A percentile compares a stretch with the other conserved stretches of the same genome.
Evolutionary conservation across 192 early-diverging fungal genomes (phyloP).

Genomic region (Coemansia sp.): DNA sequence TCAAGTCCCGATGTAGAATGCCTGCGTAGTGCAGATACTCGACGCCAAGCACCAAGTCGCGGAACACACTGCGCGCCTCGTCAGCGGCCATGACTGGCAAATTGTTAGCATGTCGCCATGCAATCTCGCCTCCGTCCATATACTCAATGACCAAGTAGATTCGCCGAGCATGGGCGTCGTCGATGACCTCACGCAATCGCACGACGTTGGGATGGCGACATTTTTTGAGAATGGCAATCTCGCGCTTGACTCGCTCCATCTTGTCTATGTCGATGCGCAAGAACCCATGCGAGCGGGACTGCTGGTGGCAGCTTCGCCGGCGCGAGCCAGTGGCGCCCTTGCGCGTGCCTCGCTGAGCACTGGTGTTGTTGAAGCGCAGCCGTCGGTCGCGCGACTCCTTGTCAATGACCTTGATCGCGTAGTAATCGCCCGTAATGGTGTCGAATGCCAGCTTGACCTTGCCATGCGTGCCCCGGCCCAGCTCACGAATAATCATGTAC

Average conservation of each 20-base stretch:
- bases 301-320: slow-evolving; percentile 10
- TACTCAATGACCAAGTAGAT: slow-evolving; percentile 96
- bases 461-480: slow-evolving; percentile 94
- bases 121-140: slow-evolving; percentile 90
- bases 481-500: slow-evolving; percentile 87
- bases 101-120: slow-evolving; percentile 75
- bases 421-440: slow-evolving; percentile 73
- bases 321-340: slow-evolving; percentile 5
- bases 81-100: slow-evolving; percentile 68
- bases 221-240: slow-evolving; percentile 97
- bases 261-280: slow-evolving; percentile 55
- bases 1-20: slow-evolving; percentile 97
- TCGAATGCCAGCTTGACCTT: slow-evolving; percentile 94
- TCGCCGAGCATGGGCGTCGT: slow-evolving; percentile 87
- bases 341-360: slow-evolving; percentile 14
- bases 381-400: slow-evolving; percentile 57
- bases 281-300: slow-evolving; percentile 31
- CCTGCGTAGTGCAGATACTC: slow-evolving; percentile 96
- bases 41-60: slow-evolving; percentile 87
- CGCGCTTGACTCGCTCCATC: slow-evolving; percentile 86
- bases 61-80: slow-evolving; percentile 79
- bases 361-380: slow-evolving; percentile 28
- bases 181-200: slow-evolving; percentile 89
- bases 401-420: slow-evolving; percentile 62
- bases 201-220: slow-evolving; percentile 93